Evolutionary conservation across 768 basidiomycete species (phyloP).

Genomic region (Lactarius akahatsu): DNA sequence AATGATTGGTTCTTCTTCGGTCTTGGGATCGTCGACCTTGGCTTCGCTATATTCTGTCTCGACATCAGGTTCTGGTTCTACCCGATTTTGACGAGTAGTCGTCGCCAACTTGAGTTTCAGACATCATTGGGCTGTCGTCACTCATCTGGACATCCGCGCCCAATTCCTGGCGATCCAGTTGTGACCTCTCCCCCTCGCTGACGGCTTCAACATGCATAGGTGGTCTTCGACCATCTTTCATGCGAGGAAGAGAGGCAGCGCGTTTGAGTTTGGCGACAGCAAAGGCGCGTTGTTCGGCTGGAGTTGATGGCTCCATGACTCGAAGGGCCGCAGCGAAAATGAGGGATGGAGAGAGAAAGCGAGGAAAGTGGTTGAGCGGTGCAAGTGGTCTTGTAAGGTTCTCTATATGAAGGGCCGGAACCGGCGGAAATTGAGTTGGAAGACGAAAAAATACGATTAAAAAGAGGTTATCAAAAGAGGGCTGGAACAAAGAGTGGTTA

Average conservation of each 20-base stretch:
- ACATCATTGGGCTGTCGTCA: conserved; percentile 20
- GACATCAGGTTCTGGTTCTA: conserved; percentile 18
- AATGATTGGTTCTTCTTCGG: conserved; percentile 30
- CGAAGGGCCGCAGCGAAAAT: neutral
- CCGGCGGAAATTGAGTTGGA: conserved; percentile 17
- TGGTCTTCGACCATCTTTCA: conserved; percentile 87
- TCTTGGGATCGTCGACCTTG: conserved; percentile 30
- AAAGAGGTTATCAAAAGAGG: conserved; percentile 16
- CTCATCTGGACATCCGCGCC: conserved; percentile 15
- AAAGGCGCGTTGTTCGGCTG: conserved; percentile 79
- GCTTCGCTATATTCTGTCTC: conserved; percentile 21
- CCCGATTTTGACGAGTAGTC: neutral
- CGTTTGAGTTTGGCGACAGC: conserved; percentile 90
- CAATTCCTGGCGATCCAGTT: conserved; percentile 36
- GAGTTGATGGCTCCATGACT: conserved; percentile 42
- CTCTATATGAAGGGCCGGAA: conserved; percentile 26
- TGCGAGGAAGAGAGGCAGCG: conserved; percentile 86
- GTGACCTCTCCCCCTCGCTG: conserved; percentile 73
- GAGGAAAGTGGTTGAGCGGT: conserved; percentile 13
- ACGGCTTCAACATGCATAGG: conserved; percentile 83
- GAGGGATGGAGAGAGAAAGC: conserved; percentile 4
- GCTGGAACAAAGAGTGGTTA: neutral
- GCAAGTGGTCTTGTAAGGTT: conserved; percentile 8
- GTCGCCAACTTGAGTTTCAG: conserved; percentile 16
- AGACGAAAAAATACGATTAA: conserved; percentile 1